Percentiles rank a stretch among this genome's conserved stretches.
These are phyloP conservation scores for Prinsepia uniflora DNA, from an alignment of 306 rosid genomes.

Conservation along the genomic window DNA sequence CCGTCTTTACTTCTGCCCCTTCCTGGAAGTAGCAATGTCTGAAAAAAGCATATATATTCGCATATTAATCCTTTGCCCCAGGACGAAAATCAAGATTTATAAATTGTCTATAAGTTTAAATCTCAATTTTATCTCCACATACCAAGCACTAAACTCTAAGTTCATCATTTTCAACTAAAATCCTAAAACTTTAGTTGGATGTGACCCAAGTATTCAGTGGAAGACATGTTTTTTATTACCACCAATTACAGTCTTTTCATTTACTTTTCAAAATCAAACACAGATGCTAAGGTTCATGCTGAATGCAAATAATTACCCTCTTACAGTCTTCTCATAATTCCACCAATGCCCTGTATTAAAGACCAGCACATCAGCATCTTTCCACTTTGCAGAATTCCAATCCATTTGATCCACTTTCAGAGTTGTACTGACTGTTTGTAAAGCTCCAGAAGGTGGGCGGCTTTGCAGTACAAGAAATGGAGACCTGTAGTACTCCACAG, in stretches of 20 bases:
- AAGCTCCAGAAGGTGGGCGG: conserved; percentile 52
- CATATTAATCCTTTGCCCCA: conserved; percentile 4
- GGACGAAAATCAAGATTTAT: not conserved
- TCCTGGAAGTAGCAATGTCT: conserved; percentile 93
- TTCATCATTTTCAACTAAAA: not conserved
- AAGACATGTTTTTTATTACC: not conserved
- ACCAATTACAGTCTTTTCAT: not conserved
- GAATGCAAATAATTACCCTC: conserved; percentile 49
- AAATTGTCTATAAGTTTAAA: not conserved
- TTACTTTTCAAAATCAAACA: not conserved
- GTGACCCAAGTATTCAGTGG: not conserved
- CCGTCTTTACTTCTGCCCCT: conserved; percentile 52
- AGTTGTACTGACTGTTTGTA: conserved; percentile 42
- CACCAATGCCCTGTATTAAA: conserved; percentile 95
- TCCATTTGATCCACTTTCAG: conserved; percentile 81
- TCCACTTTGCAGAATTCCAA: conserved; percentile 73
- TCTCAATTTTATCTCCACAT: not conserved
- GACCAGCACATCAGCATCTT: conserved; percentile 65
- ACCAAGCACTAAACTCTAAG: not conserved
- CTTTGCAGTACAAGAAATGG: conserved; percentile 80
- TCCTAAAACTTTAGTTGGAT: not conserved
- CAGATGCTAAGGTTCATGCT: not conserved
- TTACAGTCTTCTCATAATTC: conserved; percentile 73
- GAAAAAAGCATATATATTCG: conserved; percentile 2
- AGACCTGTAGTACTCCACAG: conserved; percentile 78